A percentile compares a stretch with the other conserved stretches of the same genome.
These are phyloP conservation scores for Ophiocordyceps australis DNA, from an alignment of 2,329 filamentous ascomycete species.

Conservation along the genomic window DNA sequence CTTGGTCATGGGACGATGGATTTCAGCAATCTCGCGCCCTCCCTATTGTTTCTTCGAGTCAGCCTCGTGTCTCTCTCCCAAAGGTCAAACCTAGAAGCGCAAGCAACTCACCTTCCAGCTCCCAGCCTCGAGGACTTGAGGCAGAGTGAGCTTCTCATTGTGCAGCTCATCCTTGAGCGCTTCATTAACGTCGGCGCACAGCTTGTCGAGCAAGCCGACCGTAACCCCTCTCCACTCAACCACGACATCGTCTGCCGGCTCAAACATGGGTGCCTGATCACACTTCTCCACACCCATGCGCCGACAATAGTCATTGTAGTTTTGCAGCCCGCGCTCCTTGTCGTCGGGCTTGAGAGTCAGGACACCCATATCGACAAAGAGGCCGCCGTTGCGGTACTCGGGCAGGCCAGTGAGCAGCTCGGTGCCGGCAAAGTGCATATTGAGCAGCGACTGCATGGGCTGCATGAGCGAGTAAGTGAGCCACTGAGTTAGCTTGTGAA, in stretches of 20 bases:
- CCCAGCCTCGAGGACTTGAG: conserved; percentile 86
- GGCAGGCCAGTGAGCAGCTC: conserved; percentile 76
- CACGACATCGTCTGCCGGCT: conserved; percentile 39
- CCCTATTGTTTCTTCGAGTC: no score
- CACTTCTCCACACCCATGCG: conserved; percentile 47
- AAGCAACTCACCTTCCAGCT: conserved; percentile 72
- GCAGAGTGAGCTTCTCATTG: conserved; percentile 56
- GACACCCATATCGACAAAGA: conserved; percentile 72
- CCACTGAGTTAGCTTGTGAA: conserved; percentile 93
- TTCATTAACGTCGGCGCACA: conserved; percentile 38
- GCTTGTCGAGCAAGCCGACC: conserved; percentile 36
- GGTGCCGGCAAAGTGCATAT: conserved; percentile 63
- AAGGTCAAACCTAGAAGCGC: not conserved
- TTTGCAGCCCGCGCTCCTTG: conserved; percentile 47
- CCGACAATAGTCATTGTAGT: conserved; percentile 46
- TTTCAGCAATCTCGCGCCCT: conserved; percentile 87
- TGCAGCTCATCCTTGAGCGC: conserved; percentile 42
- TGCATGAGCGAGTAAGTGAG: conserved; percentile 88
- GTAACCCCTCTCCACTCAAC: conserved; percentile 50
- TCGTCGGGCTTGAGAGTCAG: conserved; percentile 58
- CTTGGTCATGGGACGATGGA: conserved; percentile 88
- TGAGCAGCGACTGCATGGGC: conserved; percentile 66
- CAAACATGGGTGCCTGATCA: conserved; percentile 39
- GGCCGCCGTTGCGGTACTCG: conserved; percentile 81
- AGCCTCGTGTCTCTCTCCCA: no score